Percentiles rank a stretch among this genome's conserved stretches.
These are phyloP conservation scores for Chaetomidium leptoderma DNA, from an alignment of 495 filamentous ascomycete genomes.

Conservation along the genomic window DNA sequence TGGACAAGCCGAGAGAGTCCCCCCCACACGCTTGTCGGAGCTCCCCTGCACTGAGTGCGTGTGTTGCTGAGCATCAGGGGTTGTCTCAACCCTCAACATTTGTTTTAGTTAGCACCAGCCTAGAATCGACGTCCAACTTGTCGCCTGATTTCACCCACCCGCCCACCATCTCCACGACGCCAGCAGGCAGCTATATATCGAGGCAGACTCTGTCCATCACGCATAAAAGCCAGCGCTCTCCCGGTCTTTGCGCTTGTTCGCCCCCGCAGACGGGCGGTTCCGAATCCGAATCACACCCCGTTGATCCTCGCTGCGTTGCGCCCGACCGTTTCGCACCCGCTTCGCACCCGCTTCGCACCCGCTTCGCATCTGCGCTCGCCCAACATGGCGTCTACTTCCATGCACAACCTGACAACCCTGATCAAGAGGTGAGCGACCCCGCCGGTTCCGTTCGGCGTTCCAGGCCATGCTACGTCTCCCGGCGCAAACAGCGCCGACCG, in stretches of 20 bases:
- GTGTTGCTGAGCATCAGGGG: conserved; percentile 1
- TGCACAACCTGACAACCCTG: conserved; percentile 94
- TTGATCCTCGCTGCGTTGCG: too few species aligned
- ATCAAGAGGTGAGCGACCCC: conserved; percentile 79
- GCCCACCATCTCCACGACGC: background rate
- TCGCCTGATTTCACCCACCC: conserved; percentile 7
- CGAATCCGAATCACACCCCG: too few species aligned
- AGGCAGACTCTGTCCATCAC: background rate
- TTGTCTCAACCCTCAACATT: background rate
- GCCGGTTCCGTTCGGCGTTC: background rate
- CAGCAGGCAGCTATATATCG: background rate
- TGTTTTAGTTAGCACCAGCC: too few species aligned
- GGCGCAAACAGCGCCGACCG: background rate
- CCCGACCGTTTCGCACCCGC: too few species aligned
- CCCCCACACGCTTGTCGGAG: background rate
- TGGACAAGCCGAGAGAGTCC: background rate
- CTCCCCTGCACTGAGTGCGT: background rate
- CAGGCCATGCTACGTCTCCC: background rate
- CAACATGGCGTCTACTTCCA: conserved; percentile 56
- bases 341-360: background rate
- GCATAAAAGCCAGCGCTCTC: background rate
- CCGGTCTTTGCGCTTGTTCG: background rate
- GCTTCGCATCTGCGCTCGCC: conserved; percentile 11
- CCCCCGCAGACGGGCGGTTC: background rate
- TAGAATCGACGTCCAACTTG: too few species aligned